Base-by-base conservation (phyloP, 2,329 filamentous ascomycete genomes). In the Periconia digitata region DNA sequence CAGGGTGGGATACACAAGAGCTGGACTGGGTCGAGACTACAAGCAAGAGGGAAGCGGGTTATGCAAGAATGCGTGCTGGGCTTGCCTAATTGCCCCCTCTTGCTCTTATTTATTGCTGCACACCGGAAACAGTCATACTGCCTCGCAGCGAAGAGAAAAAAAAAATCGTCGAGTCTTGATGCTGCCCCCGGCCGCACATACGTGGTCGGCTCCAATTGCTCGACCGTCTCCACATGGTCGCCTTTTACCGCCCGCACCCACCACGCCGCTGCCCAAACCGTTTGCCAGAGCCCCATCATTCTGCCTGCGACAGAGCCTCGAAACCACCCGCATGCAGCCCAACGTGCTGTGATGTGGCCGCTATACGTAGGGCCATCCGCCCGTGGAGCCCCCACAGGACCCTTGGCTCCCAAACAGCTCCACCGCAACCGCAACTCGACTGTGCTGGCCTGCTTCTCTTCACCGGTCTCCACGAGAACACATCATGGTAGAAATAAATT, bases 31-130 rank as follows among this genome's bases (percentile, higher is more conserved):
- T 32, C 27, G 27, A 32, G 27, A 32, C 27, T 32, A 37, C 45
- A 39, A 32, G 43, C 32, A 16, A 41, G 20, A 32, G 49, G 40
- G 39, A 32, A 32, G 20, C 2, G 34, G 29, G 18, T 21, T 48
- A 51, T 51, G 49, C 49, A 51, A 40, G 40, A 50, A 42, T n/a
- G 43, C 40, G 43, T 17, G 38, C 38, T 43, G 40, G 27, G 32
- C 43, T 23, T 44, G 43, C 46, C 42, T 29, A n/a, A 51, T 44
- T 46, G 17, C 23, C 38, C 8, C 13, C 15, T 40, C 20, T 4
- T 43, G 42, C 48, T 45, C 53, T 45, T 56, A 54, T 56, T 59
- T 54, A 56, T 59, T 50, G 47, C 46, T 43, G 41, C 47, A 54
- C 49, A 51, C 54, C 52, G 52, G 45, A 51, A 42, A 44, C 44